These are phyloP conservation scores for Nadsonia starkeyi-henricii DNA, from an alignment of 1,139 yeast species.

Conservation along the genomic window DNA sequence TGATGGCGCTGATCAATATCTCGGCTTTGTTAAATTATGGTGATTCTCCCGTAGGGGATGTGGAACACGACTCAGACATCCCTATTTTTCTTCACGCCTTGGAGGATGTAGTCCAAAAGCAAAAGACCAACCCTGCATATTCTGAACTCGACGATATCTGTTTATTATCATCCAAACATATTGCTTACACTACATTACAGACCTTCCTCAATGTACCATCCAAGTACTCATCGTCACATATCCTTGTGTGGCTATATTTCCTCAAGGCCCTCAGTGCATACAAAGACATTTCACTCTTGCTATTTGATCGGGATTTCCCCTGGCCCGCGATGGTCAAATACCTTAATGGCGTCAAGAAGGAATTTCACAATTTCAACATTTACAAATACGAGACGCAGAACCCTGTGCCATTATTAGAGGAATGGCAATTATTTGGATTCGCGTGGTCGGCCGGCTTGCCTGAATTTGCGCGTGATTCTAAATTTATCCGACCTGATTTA, in stretches of 20 bases:
- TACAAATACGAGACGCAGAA: neutral
- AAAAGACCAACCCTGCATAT: neutral
- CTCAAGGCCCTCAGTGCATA: neutral
- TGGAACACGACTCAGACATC: slow-evolving; percentile 1
- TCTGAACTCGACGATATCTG: slow-evolving; percentile 2
- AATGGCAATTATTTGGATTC: neutral
- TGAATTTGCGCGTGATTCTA: neutral
- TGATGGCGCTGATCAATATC: slow-evolving; percentile 17
- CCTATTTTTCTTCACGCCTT: slow-evolving; percentile 4
- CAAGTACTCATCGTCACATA: slow-evolving; percentile 5
- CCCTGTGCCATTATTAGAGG: neutral
- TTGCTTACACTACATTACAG: slow-evolving; percentile 10
- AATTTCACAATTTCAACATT: neutral
- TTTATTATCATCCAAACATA: slow-evolving; percentile 3
- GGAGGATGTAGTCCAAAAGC: neutral
- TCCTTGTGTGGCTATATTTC: slow-evolving; percentile 8
- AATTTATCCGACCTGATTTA: neutral
- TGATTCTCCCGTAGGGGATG: neutral
- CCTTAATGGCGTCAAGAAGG: neutral
- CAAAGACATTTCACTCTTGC: neutral
- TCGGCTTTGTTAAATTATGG: slow-evolving; percentile 18
- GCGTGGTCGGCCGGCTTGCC: neutral
- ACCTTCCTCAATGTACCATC: slow-evolving; percentile 7
- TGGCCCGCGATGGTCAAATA: neutral
- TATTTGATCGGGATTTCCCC: neutral